Evolutionary conservation across 768 basidiomycete species (phyloP).

Genomic region (Lentinus brumalis): DNA sequence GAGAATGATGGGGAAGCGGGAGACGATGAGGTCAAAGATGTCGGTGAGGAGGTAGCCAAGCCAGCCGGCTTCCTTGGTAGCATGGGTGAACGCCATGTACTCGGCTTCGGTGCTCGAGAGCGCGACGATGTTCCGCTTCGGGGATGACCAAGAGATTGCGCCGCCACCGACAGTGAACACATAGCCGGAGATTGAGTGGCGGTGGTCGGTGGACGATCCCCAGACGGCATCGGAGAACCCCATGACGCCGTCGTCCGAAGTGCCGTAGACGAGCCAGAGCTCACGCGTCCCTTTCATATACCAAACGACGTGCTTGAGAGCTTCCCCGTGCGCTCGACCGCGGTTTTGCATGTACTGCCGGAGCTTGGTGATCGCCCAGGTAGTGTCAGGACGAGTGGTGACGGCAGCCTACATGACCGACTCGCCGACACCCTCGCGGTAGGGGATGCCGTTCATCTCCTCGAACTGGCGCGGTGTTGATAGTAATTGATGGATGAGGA

Average conservation of each 20-base stretch:
- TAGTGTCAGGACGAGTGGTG: slow-evolving; percentile 19
- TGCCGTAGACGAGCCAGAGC: slow-evolving; percentile 7
- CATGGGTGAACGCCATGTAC: slow-evolving; percentile 33
- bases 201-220: slow-evolving; percentile 22
- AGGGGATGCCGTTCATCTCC: slow-evolving; percentile 19
- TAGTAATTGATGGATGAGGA: slow-evolving; percentile 1
- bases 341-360: slow-evolving; percentile 28
- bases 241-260: slow-evolving; percentile 1
- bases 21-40: background rate
- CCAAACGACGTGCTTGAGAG: slow-evolving; percentile 27
- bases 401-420: slow-evolving; percentile 22
- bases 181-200: slow-evolving; percentile 31
- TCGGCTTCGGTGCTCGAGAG: slow-evolving; percentile 38
- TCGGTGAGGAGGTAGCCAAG: slow-evolving; percentile 23
- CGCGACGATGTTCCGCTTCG: slow-evolving; percentile 33
- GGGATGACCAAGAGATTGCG: slow-evolving; percentile 30
- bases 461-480: background rate
- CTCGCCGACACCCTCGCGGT: slow-evolving; percentile 21
- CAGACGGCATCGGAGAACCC: slow-evolving; percentile 36
- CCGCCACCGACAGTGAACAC: slow-evolving; percentile 28
- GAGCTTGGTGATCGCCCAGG: slow-evolving; percentile 25
- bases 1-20: slow-evolving; percentile 7
- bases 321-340: slow-evolving; percentile 25
- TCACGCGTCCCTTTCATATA: slow-evolving; percentile 32
- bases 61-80: slow-evolving; percentile 33